Evolutionary conservation across 75 land plant species (phyloP), one percentile per base, ranked within the genome.

Genomic region (Sequoiadendron giganteum): DNA sequence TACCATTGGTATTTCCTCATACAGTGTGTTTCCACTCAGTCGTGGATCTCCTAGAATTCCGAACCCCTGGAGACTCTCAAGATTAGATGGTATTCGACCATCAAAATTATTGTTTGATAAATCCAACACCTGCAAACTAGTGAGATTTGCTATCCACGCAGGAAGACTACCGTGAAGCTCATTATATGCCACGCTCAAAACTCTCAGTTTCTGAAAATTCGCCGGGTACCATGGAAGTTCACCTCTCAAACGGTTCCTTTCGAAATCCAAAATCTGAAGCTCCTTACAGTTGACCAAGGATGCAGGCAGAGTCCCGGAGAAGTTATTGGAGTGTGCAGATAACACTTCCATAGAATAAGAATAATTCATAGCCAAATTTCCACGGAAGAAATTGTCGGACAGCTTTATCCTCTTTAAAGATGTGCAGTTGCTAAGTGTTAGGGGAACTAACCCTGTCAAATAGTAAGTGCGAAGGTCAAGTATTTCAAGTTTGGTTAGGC

Each of bases 191-290:
- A 49, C 11, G 52, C 52, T 49, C 52, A 49, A 9, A 49, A 49
- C 52, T 49, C 52, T 49, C 52, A 49, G 1, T 10, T 49, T 11
- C 52, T 49, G 52, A 49, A 49, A 49, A 49, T 49, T 10, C 13
- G 52, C 52, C 13, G 10, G 52, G 54, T 88, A 89, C 43, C 15
- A 5, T 90, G 88, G 75, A 91, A 88, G 10, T 48, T 16, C 75
- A 78, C 81, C 42, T 85, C 87, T 49, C 5, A 49, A 13, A 39
- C 49, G 1, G 28, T 76, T 77, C 11, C 14, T 77, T 36, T 39
- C 36, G 1, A 77, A 77, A 77, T 77, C 80, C 42, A 77, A 38
- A 13, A 38, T 40, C 52, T 49, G 52, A 49, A 49, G 52, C 52
- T 49, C 10, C 52, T 0, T 49, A 49, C 52, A 49, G 11, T 10